Evolutionary conservation across 345 rosid genomes (phyloP).

Genomic region (Jatropha curcas): DNA sequence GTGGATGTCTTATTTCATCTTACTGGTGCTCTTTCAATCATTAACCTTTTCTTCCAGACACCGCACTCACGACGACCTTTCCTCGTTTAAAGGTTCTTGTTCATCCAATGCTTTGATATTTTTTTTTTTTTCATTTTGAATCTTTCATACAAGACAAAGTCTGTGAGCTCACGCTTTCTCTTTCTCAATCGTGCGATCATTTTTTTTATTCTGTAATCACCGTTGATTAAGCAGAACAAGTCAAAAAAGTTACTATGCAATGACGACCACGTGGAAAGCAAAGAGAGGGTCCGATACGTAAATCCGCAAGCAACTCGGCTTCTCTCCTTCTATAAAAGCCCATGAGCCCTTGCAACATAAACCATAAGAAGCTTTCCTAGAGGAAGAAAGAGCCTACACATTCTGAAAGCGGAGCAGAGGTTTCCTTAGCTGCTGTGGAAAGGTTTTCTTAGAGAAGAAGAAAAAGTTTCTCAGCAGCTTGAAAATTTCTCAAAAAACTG

Average conservation of each 20-base stretch:
- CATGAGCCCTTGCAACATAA: background rate
- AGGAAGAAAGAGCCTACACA: background rate
- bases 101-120: background rate
- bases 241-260: background rate
- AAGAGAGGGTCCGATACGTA: background rate
- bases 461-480: conserved; percentile 11
- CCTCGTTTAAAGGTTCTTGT: background rate
- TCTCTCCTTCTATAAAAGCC: conserved; percentile 12
- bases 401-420: background rate
- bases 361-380: background rate
- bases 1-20: background rate
- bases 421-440: conserved; percentile 8
- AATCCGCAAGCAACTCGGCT: background rate
- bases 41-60: background rate
- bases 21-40: background rate
- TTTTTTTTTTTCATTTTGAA: too few relatives aligned
- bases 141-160: background rate
- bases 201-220: background rate
- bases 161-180: background rate
- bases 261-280: background rate
- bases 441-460: background rate
- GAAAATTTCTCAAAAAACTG: background rate
- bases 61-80: background rate
- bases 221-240: too few relatives aligned
- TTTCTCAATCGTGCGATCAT: background rate